Conservation (phyloP, 176 grass and related monocot genomes). For the Echinochloa phyllopogon region DNA sequence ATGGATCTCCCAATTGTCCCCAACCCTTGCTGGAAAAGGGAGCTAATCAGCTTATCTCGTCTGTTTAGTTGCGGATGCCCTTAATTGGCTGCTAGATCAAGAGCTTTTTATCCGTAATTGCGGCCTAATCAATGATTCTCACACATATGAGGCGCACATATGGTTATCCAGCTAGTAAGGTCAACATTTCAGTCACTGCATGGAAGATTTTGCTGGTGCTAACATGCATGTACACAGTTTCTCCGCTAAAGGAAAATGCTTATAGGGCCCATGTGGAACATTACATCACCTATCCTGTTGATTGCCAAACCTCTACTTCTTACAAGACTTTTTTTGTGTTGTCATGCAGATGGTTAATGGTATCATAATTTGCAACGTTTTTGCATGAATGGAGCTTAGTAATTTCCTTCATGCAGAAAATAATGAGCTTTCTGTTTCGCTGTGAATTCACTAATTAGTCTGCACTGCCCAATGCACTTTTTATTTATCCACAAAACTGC, state of each 20-base stretch:
- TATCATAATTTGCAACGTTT: background rate
- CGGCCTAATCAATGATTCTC: background rate
- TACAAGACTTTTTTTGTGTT: background rate
- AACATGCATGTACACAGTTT: background rate
- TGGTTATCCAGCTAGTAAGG: background rate
- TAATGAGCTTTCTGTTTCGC: background rate
- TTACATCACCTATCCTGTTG: background rate
- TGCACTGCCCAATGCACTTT: background rate
- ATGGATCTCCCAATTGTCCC: background rate
- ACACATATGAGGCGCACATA: no score
- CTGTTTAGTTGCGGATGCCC: background rate
- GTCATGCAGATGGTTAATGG: background rate
- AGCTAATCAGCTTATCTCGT: background rate
- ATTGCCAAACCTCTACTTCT: background rate
- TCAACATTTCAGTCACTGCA: background rate
- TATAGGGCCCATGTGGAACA: background rate
- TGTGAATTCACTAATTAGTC: background rate
- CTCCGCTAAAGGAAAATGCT: background rate
- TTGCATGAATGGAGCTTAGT: background rate
- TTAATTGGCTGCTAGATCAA: constrained; percentile 27
- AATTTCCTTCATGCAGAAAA: background rate
- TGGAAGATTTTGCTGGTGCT: background rate
- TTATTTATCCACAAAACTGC: background rate
- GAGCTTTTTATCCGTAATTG: background rate
- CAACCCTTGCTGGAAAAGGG: background rate